phyloP scores from a whole-genome alignment of 148 eudicot genomes.

The Talinum fruticosum region DNA sequence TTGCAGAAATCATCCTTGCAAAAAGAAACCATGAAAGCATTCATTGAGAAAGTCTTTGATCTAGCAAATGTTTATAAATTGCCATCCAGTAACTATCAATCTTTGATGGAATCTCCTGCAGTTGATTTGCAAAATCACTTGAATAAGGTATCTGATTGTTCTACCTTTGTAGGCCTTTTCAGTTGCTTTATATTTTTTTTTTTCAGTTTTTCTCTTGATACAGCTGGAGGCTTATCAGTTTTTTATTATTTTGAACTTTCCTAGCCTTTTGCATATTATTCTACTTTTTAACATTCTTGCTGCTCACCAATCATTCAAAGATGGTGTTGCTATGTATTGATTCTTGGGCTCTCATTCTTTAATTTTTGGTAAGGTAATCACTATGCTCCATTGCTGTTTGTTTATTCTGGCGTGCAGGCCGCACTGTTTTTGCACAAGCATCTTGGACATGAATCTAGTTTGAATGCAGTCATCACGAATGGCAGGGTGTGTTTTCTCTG shows the following conservation, averaged over 20 bases:
- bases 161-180: conserved; percentile 4
- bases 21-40: conserved; percentile 43
- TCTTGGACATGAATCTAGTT: conserved; percentile 54
- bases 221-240: background rate
- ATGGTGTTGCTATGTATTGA: background rate
- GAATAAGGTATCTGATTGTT: conserved; percentile 52
- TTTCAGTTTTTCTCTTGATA: background rate
- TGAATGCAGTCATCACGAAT: conserved; percentile 86
- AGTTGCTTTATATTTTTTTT: background rate
- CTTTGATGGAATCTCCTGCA: conserved; percentile 50
- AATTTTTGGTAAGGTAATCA: background rate
- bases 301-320: background rate
- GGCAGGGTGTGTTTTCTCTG: conserved; percentile 74
- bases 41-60: conserved; percentile 53
- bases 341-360: background rate
- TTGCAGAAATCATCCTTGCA: conserved; percentile 39
- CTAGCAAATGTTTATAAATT: conserved; percentile 57
- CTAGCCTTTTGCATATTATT: background rate
- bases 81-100: conserved; percentile 50
- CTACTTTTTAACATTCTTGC: background rate
- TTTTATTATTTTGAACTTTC: background rate
- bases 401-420: conserved; percentile 48
- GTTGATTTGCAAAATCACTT: conserved; percentile 47
- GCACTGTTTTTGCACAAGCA: conserved; percentile 57
- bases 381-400: background rate